Base-by-base conservation (phyloP, 495 filamentous ascomycete species). In the Rusavskia elegans region DNA sequence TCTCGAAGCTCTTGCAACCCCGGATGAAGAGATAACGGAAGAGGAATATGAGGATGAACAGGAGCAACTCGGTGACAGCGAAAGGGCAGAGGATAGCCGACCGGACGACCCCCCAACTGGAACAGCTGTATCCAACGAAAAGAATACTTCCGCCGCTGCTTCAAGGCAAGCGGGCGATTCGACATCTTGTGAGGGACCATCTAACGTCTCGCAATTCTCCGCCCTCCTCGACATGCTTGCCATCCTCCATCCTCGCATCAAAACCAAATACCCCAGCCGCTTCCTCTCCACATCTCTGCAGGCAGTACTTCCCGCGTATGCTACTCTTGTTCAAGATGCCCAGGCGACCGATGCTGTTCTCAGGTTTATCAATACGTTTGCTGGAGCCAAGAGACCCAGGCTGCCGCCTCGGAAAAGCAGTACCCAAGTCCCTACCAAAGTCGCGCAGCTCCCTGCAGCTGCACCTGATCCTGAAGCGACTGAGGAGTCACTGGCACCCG, bases 281-380 rank as follows among this genome's bases (percentile, higher is more conserved):
- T 98, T 98, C 64, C 73, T 98, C 30, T 86, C 85, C n/a, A 86
- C 86, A 1, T 87, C 87, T 30, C 75, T 97, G 16, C 82, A 85
- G 53, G 84, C 87, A 13, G 77, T 87, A 11, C 69, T 85, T 17
- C 71, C 77, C 32, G 76, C 83, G 5, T 94, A 88, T 63, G 73
- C 75, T 36, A 53, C 62, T 8, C 67, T 76, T 63, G 66, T 68
- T 11, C 68, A 74, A 54, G 71, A 68, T 30, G 74, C 77, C 27
- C 82, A 84, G 61, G 80, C 83, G 57, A 89, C 87, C 1, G 70
- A 81, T 0, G 79, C 85, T 9, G 72, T 89, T 21, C 74, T 92
- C 39, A 82, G 85, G 49, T 81, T 93, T 48, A 70, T 90, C 51
- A 81, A 82, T 57, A 79, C 79, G 21, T 66, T 95, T 0, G 82